Base-by-base conservation (phyloP, 23 red algal genomes). In the Gracilaria domingensis region DNA sequence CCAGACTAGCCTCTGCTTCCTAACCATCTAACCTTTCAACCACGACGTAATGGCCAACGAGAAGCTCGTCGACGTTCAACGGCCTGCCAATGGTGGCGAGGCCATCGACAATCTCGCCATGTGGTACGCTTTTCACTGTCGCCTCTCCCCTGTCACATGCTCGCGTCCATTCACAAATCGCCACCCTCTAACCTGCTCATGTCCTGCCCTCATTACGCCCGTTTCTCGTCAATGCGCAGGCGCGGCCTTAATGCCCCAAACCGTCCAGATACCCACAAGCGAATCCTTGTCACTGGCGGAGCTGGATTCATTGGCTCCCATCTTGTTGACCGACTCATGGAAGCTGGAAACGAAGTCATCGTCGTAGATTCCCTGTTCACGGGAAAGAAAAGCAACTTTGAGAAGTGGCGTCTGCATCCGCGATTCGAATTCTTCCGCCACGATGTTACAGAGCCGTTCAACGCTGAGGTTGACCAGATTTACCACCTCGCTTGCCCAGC, bases 281-380 rank as follows among this genome's bases (percentile, higher is more conserved):
- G 97, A 26, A 90, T 99, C 11, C 87, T 99, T n/a, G 97, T 99
- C 14, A 99, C 97, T 24, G 97, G 97, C 44, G 97, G 97, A 34
- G 97, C 97, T 40, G 97, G 97, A 51, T 99, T 99, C 87, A 99
- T 99, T 60, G 97, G 97, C 25, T 99, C 97, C 14, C 94, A 99
- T 91, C 80, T 99, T 66, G 93, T 96, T 9, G 97, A 99, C 55
- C 86, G 91, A 20, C 94, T 99, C n/a, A 99, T 99, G 93, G 89
- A 94, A 77, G 90, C 82, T 13, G 97, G 97, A 36, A 85, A 99
- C 81, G 97, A 99, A 66, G 97, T 99, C n/a, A 99, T 99, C 57
- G 92, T 96, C 2, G 75, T 99, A 23, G 97, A 99, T 74, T 93
- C 86, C 32, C 81, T 99, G 21, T 99, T 99, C 80, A 99, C 97